phyloP scores from a whole-genome alignment of 768 basidiomycete species.

The Naganishia antarctica region DNA sequence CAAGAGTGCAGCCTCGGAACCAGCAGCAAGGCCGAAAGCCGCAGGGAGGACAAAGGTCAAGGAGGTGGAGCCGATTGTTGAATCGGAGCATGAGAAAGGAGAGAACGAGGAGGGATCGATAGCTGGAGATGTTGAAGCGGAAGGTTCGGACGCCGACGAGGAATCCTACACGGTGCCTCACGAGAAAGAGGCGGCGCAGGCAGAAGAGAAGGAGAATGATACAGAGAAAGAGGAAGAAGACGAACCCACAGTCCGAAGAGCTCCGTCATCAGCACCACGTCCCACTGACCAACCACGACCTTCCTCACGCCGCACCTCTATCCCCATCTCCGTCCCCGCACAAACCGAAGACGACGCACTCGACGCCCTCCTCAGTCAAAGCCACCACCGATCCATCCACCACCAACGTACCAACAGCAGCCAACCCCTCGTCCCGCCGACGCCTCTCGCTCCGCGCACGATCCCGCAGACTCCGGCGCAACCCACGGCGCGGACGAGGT shows the following conservation, averaged over 20 bases:
- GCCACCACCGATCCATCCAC: conserved; percentile 10
- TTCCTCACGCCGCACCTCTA: background rate
- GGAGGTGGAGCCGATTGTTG: background rate
- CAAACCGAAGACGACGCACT: conserved; percentile 16
- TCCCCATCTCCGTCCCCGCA: background rate
- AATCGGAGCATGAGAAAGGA: conserved; percentile 5
- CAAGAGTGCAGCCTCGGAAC: background rate
- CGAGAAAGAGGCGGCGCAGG: no score
- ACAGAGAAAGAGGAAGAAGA: conserved; percentile 7
- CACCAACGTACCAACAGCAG: background rate
- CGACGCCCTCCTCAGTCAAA: conserved; percentile 13
- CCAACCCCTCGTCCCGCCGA: background rate
- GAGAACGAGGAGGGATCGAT: background rate
- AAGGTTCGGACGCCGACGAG: background rate
- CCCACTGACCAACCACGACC: background rate
- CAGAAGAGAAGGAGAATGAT: background rate
- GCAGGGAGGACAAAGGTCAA: background rate
- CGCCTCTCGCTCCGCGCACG: background rate
- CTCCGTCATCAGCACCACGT: background rate
- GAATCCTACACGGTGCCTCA: background rate
- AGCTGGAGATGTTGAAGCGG: conserved; percentile 3
- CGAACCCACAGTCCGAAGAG: conserved; percentile 10
- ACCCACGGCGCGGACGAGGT: conserved; percentile 1
- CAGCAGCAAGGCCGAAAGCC: background rate
- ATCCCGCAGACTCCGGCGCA: conserved; percentile 2